Conservation (phyloP, 345 rosid genomes). For the Gossypium turneri region DNA sequence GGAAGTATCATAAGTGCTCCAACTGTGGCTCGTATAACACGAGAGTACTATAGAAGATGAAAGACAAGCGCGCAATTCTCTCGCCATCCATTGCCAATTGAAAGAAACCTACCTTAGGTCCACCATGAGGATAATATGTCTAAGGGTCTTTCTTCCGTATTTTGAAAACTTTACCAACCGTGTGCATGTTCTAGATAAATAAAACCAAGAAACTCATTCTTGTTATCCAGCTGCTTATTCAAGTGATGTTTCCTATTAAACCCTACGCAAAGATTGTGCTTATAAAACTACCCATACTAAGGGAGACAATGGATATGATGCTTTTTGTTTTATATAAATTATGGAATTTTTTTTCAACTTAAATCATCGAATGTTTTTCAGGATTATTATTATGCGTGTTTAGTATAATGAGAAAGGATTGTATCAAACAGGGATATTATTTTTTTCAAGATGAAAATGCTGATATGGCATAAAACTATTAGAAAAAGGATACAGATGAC, state of each 20-base stretch:
- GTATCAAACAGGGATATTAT: too few relatives aligned
- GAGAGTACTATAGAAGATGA: conserved; percentile 29
- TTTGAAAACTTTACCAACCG: not conserved
- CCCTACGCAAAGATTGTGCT: not conserved
- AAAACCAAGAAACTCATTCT: not conserved
- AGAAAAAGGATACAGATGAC: accelerated
- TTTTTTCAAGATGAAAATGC: too few relatives aligned
- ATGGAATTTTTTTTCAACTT: not conserved
- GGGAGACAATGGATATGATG: not conserved
- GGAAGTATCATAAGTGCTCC: conserved; percentile 65
- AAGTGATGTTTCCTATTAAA: not conserved
- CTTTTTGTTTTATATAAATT: not conserved
- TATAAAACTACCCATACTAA: not conserved
- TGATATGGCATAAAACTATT: too few relatives aligned
- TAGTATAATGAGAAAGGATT: too few relatives aligned
- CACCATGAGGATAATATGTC: not conserved
- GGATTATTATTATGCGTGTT: too few relatives aligned
- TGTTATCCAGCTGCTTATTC: not conserved
- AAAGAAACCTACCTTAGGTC: not conserved
- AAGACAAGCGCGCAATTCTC: not conserved
- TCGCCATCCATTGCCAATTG: not conserved
- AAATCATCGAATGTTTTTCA: too few relatives aligned
- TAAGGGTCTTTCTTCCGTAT: not conserved
- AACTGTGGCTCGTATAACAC: conserved; percentile 65
- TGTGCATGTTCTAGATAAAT: not conserved